Base-by-base conservation (phyloP, 1,284 basidiomycete genomes). In the Pisolithus thermaeus region DNA sequence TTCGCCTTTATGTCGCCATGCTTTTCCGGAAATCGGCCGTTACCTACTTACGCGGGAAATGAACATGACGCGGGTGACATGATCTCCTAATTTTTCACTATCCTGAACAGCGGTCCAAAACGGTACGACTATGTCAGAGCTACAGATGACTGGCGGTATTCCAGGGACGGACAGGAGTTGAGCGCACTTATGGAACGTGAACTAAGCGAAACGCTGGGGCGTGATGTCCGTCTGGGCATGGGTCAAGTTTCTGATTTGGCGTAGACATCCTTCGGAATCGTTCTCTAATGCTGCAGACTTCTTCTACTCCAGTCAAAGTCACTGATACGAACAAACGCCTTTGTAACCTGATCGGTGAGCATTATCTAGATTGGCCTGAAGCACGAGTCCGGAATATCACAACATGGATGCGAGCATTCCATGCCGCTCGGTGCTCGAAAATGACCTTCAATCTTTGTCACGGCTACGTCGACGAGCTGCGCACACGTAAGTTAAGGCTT, bases 21-120 rank as follows among this genome's bases (percentile, higher is more conserved):
- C 14, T 39, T n/a, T 7, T 18, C 18, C 22, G 38, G 8, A 39
- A 39, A 18, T 22, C 18, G n/a, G 6, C n/a, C 22, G 38, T 39
- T 8, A 39, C 38, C 7, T 9, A 27, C 7, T 27, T 7, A 27
- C 25, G 25, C 25, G 25, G 7, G 7, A 20, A 20, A 20, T 20
- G 18, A 20, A 20, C 18, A 20, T 20, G 18, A 27, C 4, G 25
- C 25, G 25, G 25, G 25, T 27, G 7, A 27, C 25, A 27, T 7
- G 5, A 27, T 7, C 3, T 27, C 25, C 25, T 4, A 3, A 18
- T 43, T 4, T 18, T 12, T 14, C 28, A 27, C n/a, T 28, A 43
- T 43, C n/a, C n/a, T n/a, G 56, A 23, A 32, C 39, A 93, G 92
- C 61, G 93, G 93, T 16, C 93, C 93, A 9, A 89, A 90, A 70